These are phyloP conservation scores for Volvariella surrecta DNA, from an alignment of 1,284 basidiomycete species.

Conservation along the genomic window DNA sequence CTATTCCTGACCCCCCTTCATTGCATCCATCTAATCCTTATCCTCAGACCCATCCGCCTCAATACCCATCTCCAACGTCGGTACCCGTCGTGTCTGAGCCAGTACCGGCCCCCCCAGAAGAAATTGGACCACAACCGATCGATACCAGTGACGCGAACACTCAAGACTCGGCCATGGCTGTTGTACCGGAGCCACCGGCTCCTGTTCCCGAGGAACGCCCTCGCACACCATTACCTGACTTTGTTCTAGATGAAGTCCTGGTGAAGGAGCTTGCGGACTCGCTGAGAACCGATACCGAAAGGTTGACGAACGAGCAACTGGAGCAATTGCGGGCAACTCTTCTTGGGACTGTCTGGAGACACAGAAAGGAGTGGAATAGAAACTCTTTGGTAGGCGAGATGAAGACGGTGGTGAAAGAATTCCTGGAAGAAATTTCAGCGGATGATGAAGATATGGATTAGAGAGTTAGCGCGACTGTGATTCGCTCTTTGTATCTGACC, in stretches of 20 bases:
- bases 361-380: conserved; percentile 80
- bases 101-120: too few relatives aligned
- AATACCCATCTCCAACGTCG: conserved; percentile 12
- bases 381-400: conserved; percentile 55
- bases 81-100: not conserved
- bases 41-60: conserved; percentile 11
- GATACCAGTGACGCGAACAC: conserved; percentile 9
- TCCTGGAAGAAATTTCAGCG: conserved; percentile 46
- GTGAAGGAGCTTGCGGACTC: conserved; percentile 37
- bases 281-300: conserved; percentile 43
- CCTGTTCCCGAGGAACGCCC: conserved; percentile 45
- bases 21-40: conserved; percentile 1
- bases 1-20: too few relatives aligned
- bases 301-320: conserved; percentile 79
- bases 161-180: conserved; percentile 15
- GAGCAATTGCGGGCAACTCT: conserved; percentile 88
- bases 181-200: conserved; percentile 18
- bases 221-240: conserved; percentile 59
- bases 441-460: conserved; percentile 11
- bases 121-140: conserved; percentile 15
- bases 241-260: conserved; percentile 43
- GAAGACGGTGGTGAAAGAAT: conserved; percentile 43
- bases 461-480: too few relatives aligned
- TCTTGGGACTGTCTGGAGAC: conserved; percentile 75
- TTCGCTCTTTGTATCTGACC: too few relatives aligned